Base-by-base conservation (phyloP, 768 basidiomycete genomes). In the Lactarius sanguifluus region DNA sequence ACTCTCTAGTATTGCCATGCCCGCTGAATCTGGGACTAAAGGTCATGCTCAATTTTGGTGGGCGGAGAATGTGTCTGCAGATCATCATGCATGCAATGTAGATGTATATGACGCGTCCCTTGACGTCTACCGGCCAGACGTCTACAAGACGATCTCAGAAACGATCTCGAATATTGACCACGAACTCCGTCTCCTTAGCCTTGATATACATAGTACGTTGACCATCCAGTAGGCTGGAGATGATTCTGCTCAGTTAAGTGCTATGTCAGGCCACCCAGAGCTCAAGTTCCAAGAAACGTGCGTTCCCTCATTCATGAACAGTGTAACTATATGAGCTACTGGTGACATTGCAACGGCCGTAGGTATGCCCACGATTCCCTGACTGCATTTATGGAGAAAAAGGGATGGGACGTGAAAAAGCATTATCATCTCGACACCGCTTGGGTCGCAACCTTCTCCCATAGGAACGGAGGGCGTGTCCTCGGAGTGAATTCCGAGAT, bases 401-500 rank as follows among this genome's bases (percentile, higher is more conserved):
- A 86, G 34, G 90, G 87, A 0, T 92, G 89, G 73, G 75, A 81
- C 18, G 87, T 91, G 16, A 82, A 81, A 47, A 81, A 77, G 60
- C 83, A 90, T 56, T 83, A 86, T 71, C 81, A 82, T 59, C 78
- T 93, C 30, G 80, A 84, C 20, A 94, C 91, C 0, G 91, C 90
- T 5, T 92, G 91, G 91, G 77, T 81, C 25, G 92, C 92, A 0
- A 82, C 81, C 2, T 92, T 84, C 70, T 77, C 81, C 18, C 81
- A 87, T 69, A 88, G 89, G 13, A 74, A 78, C 36, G 90, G 89
- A 12, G 90, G 90, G 7, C 82, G 85, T 59, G 86, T 83, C 0
- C 83, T 93, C 38, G 91, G 91, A 0, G 79, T 94, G 65, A 93
- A 94, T 74, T 92, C 91, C 18, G 92, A 93, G 82, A 85, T 75